Percentiles rank a stretch among this genome's conserved stretches.
Conservation (phyloP, 768 basidiomycete species). For the Amyloporia xantha region DNA sequence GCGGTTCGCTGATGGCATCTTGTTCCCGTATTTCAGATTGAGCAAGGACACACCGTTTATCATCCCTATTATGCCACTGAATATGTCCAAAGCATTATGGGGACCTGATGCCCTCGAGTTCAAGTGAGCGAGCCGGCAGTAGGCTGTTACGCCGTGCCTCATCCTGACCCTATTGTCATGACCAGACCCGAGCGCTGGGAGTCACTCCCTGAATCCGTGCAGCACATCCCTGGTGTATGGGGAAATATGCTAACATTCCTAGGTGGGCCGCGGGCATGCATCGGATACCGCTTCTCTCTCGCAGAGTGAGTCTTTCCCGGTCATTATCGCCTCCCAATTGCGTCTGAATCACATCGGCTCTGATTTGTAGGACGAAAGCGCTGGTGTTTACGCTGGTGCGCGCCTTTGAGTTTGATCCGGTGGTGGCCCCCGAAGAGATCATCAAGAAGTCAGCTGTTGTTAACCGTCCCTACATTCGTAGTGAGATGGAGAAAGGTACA, state of each 20-base stretch:
- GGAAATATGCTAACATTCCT: constrained; percentile 54
- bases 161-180: neutral
- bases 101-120: constrained; percentile 57
- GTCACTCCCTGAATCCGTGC: constrained; percentile 40
- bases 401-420: constrained; percentile 25
- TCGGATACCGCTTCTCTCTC: no score
- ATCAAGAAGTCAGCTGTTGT: no score
- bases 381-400: no score
- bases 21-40: no score
- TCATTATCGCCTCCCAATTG: constrained; percentile 57
- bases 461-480: no score
- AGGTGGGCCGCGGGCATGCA: constrained; percentile 56
- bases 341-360: constrained; percentile 14
- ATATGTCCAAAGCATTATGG: constrained; percentile 49
- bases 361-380: constrained; percentile 24
- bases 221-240: constrained; percentile 51
- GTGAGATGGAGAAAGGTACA: no score
- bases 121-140: constrained; percentile 33
- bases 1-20: neutral
- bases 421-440: constrained; percentile 18
- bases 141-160: neutral
- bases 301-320: constrained; percentile 60
- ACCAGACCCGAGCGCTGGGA: constrained; percentile 61
- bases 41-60: constrained; percentile 14
- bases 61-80: constrained; percentile 49